Base-by-base conservation (phyloP, 176 grass and related monocot species). In the Carex cristatella region DNA sequence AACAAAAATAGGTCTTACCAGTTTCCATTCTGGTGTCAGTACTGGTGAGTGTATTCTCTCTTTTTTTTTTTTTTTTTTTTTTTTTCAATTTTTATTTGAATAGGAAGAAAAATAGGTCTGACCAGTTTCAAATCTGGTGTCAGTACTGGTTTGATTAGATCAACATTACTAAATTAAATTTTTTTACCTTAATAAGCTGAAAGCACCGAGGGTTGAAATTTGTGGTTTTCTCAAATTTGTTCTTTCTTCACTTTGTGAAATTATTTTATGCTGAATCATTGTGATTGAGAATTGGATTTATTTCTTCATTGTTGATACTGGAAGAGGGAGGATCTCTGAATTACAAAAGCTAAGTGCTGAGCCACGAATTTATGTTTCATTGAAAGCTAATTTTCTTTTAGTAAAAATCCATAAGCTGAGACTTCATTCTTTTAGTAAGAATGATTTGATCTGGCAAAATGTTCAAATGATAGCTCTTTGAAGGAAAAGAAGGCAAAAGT, bases 11-110 rank as follows among this genome's bases (percentile, higher is more conserved):
- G 71, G 4, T 53, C 46, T 3, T 69, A 66, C 56, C 83, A 88
- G 87, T 88, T 95, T 61, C 89, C 91, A 31, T 88, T 95, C 86
- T 98, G 90, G 93, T 98, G 91, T 87, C 92, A 93, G 65, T 93
- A 98, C 86, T 93, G 93, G 89, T 88, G 3, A 88, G 44, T 77
- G 40, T 53, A 30, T 55, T 19, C 12, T 38, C 23, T 23, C 23
- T 23, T 23, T 23, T 0, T 23, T 23, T 64, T 35, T 2, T 51
- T 51, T 2, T 51, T 51, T 49, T 10, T 49, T 23, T 23, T 51
- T 81, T 42, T 81, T 23, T 44, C 32, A 19, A 5, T 81, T 67
- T 27, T 83, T 65, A 68, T 66, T 69, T 69, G 23, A 55, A 49
- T 53, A 19, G 55, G 16, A 83, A 35, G 11, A 56, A 48, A 23